Evolutionary conservation across 495 filamentous ascomycete genomes (phyloP).

Genomic region (Hypoxylon crocopeplum): DNA sequence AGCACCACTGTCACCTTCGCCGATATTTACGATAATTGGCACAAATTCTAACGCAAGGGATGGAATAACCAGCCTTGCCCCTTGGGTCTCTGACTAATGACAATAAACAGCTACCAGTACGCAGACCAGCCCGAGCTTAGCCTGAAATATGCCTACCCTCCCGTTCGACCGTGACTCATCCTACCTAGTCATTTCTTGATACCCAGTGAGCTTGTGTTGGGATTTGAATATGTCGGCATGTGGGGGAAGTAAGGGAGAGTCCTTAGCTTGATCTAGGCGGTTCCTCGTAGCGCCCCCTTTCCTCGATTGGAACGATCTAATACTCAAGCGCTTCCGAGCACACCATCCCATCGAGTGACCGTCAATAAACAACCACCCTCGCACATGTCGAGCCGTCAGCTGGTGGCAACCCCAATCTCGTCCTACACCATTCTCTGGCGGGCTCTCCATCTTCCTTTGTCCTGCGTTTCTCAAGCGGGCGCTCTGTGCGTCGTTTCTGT

Average conservation of each 20-base stretch:
- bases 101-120: not conserved
- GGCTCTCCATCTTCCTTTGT: too few relatives aligned
- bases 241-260: not conserved
- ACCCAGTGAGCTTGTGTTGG: conserved; percentile 6
- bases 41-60: conserved; percentile 16
- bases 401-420: too few relatives aligned
- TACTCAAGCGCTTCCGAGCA: not conserved
- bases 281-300: too few relatives aligned
- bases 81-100: not conserved
- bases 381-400: not conserved
- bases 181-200: not conserved
- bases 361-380: not conserved
- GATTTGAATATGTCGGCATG: not conserved
- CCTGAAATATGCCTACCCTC: not conserved
- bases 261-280: too few relatives aligned
- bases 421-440: too few relatives aligned
- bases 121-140: too few relatives aligned
- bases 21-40: conserved; percentile 8
- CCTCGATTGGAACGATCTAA: too few relatives aligned
- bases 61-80: not conserved
- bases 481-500: too few relatives aligned
- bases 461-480: too few relatives aligned
- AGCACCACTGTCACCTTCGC: not conserved
- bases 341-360: not conserved
- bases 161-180: not conserved